A percentile compares a stretch with the other conserved stretches of the same genome.
Conservation (phyloP, 176 grass and related monocot genomes). For the Oryza nivara region DNA sequence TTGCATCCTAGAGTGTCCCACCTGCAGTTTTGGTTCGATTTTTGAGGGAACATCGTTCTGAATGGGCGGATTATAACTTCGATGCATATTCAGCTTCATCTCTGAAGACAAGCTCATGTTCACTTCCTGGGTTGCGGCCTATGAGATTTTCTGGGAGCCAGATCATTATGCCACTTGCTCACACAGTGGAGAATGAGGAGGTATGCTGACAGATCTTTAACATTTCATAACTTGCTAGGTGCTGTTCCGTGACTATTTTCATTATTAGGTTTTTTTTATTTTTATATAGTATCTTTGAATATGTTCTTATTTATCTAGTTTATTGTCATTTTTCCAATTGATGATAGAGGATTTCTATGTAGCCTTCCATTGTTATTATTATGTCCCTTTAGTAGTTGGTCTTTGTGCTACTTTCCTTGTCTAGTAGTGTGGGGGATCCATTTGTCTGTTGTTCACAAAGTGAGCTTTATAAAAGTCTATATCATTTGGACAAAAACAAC, state of each 20-base stretch:
- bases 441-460: background rate
- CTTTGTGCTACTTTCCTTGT: constrained; percentile 9
- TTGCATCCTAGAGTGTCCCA: constrained; percentile 77
- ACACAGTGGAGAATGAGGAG: constrained; percentile 98
- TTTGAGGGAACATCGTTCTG: constrained; percentile 92
- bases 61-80: constrained; percentile 97
- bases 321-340: background rate
- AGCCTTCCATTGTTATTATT: background rate
- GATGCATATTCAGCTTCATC: constrained; percentile 88
- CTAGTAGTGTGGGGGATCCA: background rate
- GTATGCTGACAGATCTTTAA: constrained; percentile 38
- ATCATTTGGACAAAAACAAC: constrained; percentile 19
- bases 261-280: background rate
- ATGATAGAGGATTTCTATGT: background rate
- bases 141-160: constrained; percentile 86
- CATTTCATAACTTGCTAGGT: constrained; percentile 17
- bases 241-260: background rate
- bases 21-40: constrained; percentile 83
- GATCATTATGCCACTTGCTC: constrained; percentile 90
- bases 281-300: background rate
- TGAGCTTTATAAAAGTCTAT: constrained; percentile 14
- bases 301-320: background rate
- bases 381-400: background rate
- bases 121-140: constrained; percentile 74
- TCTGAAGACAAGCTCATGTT: constrained; percentile 61